phyloP scores from a whole-genome alignment of 2,329 filamentous ascomycete species.

The Fusarium sp. region DNA sequence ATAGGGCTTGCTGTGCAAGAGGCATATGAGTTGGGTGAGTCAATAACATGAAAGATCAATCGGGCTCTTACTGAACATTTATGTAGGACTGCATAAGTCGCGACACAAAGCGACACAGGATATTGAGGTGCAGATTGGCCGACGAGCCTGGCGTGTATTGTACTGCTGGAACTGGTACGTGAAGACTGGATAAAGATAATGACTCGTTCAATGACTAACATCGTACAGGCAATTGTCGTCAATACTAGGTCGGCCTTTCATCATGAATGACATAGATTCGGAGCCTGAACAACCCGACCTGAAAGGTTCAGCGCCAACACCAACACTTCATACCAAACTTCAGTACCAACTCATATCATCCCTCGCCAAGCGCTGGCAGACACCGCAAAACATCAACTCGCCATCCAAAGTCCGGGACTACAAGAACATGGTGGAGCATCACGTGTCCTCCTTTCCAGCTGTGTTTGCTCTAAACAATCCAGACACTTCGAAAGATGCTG shows the following conservation, averaged over 20 bases:
- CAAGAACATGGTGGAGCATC: not conserved
- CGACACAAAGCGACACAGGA: not conserved
- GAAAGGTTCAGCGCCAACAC: not conserved
- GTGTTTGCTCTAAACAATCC: not conserved
- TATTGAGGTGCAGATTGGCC: not conserved
- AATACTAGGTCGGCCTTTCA: not conserved
- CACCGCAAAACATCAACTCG: slow-evolving; percentile 1
- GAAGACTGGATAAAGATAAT: rapidly evolving
- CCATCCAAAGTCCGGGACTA: not conserved
- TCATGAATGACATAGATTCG: slow-evolving; percentile 10
- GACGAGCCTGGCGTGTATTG: slow-evolving; percentile 1
- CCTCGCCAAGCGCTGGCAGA: slow-evolving; percentile 12
- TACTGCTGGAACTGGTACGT: slow-evolving; percentile 19
- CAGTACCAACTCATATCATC: slow-evolving; percentile 16
- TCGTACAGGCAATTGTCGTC: not conserved
- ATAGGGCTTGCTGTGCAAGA: slow-evolving; percentile 8
- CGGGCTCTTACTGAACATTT: not conserved
- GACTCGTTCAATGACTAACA: not conserved
- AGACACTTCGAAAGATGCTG: not conserved
- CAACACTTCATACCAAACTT: slow-evolving; percentile 5
- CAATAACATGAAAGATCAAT: rapidly evolving
- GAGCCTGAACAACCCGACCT: not conserved
- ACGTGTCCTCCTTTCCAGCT: not conserved
- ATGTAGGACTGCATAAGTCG: not conserved
- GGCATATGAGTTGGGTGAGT: slow-evolving; percentile 7